Evolutionary conservation across 352 stramenopile genomes (phyloP), one percentile per base, ranked within the genome.

Genomic region (Aphanomyces stellatus): DNA sequence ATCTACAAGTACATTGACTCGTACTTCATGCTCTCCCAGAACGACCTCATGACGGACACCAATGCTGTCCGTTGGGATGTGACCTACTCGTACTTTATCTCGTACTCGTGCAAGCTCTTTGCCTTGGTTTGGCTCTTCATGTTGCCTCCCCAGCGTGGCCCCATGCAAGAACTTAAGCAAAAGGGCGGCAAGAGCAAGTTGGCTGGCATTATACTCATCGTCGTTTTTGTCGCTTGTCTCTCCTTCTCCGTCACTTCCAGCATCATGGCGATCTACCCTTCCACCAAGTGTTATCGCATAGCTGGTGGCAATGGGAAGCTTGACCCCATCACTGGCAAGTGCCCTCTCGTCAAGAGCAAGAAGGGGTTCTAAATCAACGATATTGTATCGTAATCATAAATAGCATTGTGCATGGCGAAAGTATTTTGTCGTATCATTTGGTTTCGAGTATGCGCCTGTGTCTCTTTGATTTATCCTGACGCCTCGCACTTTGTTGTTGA

Each of bases 61-160:
- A 62, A 55, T 8, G 72, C 81, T 59, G 79, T 87, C 69, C 79
- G 82, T n/a, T 77, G 72, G 62, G 76, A 91, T 30, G 79, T 88
- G 19, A 72, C 79, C 22, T 81, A 73, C 34, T 88, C 78, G 63
- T 62, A 87, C 27, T 59, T 76, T 1, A 86, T 91, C 27, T 72
- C 65, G 31, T 81, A 81, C 53, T 53, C 62, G 53, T 73, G 84
- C 69, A 75, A 88, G 48, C 43, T 87, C 27, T 15, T 78, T 15
- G 76, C 76, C 11, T 72, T 88, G 7, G 65, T 55, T 24, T 87
- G 73, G 75, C 71, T 90, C 19, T 66, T 76, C 22, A 63, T 88
- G 33, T 63, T 90, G 43, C 82, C 82, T 22, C 75, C 65, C 8
- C 82, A 90, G 25, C 79, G 76, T 13, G 69, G 69, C 4, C 61